phyloP scores from a whole-genome alignment of 192 early-diverging fungal species.

The Coemansia umbellata region DNA sequence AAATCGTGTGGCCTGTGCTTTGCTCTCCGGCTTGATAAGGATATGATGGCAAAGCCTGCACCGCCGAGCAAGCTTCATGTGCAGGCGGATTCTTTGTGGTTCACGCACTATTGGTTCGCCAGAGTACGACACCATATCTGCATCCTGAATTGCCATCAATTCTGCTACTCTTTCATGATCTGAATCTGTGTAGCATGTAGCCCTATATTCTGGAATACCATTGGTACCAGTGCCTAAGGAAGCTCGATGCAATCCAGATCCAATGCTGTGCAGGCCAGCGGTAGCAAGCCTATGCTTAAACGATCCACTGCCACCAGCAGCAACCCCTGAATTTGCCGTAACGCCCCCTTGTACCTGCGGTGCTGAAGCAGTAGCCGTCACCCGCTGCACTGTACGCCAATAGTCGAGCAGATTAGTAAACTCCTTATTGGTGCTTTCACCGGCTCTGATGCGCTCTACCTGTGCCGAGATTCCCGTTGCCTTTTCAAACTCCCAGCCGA shows the following conservation, averaged over 20 bases:
- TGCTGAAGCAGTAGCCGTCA: conserved; percentile 16
- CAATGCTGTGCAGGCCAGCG: background rate
- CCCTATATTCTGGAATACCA: conserved; percentile 20
- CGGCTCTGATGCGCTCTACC: conserved; percentile 75
- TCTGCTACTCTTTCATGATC: conserved; percentile 10
- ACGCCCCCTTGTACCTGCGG: background rate
- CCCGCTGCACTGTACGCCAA: conserved; percentile 73
- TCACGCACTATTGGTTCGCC: conserved; percentile 33
- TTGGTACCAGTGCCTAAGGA: background rate
- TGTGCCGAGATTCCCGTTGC: conserved; percentile 89
- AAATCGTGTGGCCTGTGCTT: conserved; percentile 82
- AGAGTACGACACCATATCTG: conserved; percentile 53
- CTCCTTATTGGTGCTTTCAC: conserved; percentile 67
- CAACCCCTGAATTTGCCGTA: background rate
- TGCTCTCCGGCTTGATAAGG: conserved; percentile 88
- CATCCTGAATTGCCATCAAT: conserved; percentile 16
- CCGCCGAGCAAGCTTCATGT: conserved; percentile 80
- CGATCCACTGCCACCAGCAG: background rate
- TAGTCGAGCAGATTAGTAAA: conserved; percentile 80
- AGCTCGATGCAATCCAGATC: background rate
- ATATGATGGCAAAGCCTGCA: conserved; percentile 87
- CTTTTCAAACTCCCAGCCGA: conserved; percentile 90
- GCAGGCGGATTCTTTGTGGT: conserved; percentile 82
- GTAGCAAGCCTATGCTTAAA: conserved; percentile 26
- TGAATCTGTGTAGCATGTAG: conserved; percentile 4